phyloP scores from a whole-genome alignment of 176 grass and related monocot genomes.

The Juncus effusus region DNA sequence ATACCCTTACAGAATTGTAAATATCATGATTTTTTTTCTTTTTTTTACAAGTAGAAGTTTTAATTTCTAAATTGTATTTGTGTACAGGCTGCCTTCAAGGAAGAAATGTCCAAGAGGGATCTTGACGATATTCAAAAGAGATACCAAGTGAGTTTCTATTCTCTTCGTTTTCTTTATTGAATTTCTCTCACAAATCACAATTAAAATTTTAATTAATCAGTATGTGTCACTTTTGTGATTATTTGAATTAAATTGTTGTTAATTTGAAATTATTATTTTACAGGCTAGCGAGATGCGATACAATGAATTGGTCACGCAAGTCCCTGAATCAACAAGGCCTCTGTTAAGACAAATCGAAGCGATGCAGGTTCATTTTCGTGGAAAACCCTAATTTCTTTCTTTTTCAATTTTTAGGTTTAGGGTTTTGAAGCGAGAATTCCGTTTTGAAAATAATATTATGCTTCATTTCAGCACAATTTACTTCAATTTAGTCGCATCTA shows the following conservation, averaged over 20 bases:
- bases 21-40: not conserved
- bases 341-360: constrained; percentile 99
- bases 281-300: constrained; percentile 94
- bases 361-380: constrained; percentile 66
- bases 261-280: constrained; percentile 16
- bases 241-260: constrained; percentile 6
- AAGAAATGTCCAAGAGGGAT: constrained; percentile 90
- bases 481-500: no score
- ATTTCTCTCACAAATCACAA: not conserved
- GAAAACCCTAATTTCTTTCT: not conserved
- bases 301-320: constrained; percentile 95
- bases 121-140: constrained; percentile 96
- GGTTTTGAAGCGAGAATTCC: not conserved
- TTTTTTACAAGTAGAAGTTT: no score
- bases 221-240: constrained; percentile 18
- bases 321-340: constrained; percentile 93
- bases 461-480: not conserved
- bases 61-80: not conserved
- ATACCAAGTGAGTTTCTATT: constrained; percentile 67
- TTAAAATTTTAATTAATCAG: no score
- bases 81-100: constrained; percentile 75
- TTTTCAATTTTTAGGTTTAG: not conserved
- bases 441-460: no score
- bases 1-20: no score
- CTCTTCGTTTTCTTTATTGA: constrained; percentile 17